Evolutionary conservation across 768 basidiomycete genomes (phyloP).

Genomic region (Mycena floridula): DNA sequence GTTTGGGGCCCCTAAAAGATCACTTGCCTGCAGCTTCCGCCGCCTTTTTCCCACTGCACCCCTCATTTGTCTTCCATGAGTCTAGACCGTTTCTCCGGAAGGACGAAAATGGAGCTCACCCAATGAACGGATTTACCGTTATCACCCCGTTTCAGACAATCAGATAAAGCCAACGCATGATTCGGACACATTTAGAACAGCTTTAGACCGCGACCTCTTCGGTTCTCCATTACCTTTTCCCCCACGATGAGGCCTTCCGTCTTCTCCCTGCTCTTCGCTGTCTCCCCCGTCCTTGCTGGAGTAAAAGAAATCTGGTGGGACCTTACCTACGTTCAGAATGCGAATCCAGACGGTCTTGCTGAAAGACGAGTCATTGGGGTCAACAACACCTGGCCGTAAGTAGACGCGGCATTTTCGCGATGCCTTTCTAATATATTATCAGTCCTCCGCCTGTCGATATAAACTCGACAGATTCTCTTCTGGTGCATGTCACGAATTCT

Average conservation of each 20-base stretch:
- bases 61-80: too few relatives aligned
- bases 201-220: too few relatives aligned
- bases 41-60: too few relatives aligned
- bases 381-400: slow-evolving; percentile 92
- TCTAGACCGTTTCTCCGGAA: too few relatives aligned
- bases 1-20: too few relatives aligned
- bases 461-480: slow-evolving; percentile 59
- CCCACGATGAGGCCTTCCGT: slow-evolving; percentile 9
- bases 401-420: slow-evolving; percentile 5
- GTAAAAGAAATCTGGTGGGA: slow-evolving; percentile 84
- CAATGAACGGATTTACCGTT: too few relatives aligned
- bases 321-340: slow-evolving; percentile 72
- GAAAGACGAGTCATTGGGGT: slow-evolving; percentile 78
- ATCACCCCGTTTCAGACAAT: too few relatives aligned
- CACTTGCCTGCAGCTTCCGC: too few relatives aligned
- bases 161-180: too few relatives aligned
- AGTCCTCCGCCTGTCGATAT: slow-evolving; percentile 82
- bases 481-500: slow-evolving; percentile 72
- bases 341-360: slow-evolving; percentile 78
- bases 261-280: slow-evolving; percentile 26
- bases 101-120: too few relatives aligned
- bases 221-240: too few relatives aligned
- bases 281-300: slow-evolving; percentile 44
- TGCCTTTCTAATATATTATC: neutral
- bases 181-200: too few relatives aligned